Base-by-base conservation (phyloP, 2,329 filamentous ascomycete species). In the Madurella mycetomatis region DNA sequence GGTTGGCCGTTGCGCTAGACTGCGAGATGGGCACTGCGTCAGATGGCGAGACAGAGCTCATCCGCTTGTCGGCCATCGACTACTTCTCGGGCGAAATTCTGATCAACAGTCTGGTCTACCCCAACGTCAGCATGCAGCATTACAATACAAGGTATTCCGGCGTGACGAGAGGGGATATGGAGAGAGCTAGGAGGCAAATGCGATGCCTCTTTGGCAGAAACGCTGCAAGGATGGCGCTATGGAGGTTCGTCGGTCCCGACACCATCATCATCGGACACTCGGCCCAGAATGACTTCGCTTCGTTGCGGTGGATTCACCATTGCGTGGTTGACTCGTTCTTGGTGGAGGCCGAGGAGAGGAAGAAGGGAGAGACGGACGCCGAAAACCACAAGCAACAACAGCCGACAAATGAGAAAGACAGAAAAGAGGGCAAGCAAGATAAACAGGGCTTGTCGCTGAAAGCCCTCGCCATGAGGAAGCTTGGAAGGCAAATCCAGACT, bases 21-120 rank as follows among this genome's bases (percentile, higher is more conserved):
- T 82, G 80, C 57, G 79, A 83, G 58, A 82, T 82, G 77, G 79
- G 79, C 15, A 72, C 69, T 0, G 67, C 74, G 1, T 59, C 61
- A 9, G 66, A 66, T 5, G 72, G 74, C 7, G 76, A 82, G 9
- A 64, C 67, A 0, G 78, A 82, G 56, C 66, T 83, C 8, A 79
- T 83, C 54, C 77, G 79, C 3, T 41, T 83, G 1, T 76, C 75
- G 0, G 62, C 74, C 1, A 62, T 83, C 25, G 79, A 82, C 62
- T 79, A 77, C 60, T 79, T 81, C 61, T 72, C 74, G 0, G 70
- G 72, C 2, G 62, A 72, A 13, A 61, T 76, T 11, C 71, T 83
- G 1, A 63, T 83, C 31, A 75, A 83, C 62, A 71, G 66, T 5
- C 69, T 83, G 1, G 78, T 83, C 2, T 73, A 66, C 45, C 80